A percentile compares a stretch with the other conserved stretches of the same genome.
These are phyloP conservation scores for Apiotrichum siamense DNA, from an alignment of 1,284 basidiomycete species.

Conservation along the genomic window DNA sequence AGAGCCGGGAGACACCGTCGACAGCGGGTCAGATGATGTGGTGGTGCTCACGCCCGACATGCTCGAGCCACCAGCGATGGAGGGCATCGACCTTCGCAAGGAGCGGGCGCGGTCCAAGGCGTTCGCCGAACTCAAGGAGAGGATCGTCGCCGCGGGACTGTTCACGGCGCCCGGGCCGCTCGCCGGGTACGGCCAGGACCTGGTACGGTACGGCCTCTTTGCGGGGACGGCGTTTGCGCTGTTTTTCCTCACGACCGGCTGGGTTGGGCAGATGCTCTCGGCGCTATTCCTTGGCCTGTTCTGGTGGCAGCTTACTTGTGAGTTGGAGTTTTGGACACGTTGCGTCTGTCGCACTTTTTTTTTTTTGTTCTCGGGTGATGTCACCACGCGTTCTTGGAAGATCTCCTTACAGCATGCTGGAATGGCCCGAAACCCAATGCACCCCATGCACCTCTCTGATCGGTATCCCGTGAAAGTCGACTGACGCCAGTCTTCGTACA, in stretches of 20 bases:
- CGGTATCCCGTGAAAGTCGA: too few species aligned
- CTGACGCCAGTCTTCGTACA: conserved; percentile 66
- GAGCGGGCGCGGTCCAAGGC: conserved; percentile 70
- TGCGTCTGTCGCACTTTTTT: neutral
- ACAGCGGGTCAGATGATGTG: neutral
- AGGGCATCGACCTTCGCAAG: conserved; percentile 53
- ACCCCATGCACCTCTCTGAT: neutral
- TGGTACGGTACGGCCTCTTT: conserved; percentile 52
- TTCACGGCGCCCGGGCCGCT: conserved; percentile 72
- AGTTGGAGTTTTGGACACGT: too few species aligned
- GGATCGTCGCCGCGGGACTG: conserved; percentile 71
- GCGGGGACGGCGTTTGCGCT: conserved; percentile 17
- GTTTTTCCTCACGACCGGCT: conserved; percentile 29
- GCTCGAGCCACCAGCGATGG: conserved; percentile 50
- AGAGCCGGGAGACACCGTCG: too few species aligned
- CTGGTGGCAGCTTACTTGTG: conserved; percentile 84
- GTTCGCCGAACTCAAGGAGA: conserved; percentile 72
- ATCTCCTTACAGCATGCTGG: neutral
- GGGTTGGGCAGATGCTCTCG: conserved; percentile 55
- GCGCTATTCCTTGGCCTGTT: conserved; percentile 77
- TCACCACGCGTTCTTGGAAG: neutral
- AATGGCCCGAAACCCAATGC: neutral
- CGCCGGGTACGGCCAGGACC: conserved; percentile 83
- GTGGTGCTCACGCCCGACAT: conserved; percentile 25
- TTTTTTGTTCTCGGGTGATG: neutral